These are phyloP conservation scores for Theileria parva DNA, from an alignment of 169 alveolate genomes.

Conservation along the genomic window DNA sequence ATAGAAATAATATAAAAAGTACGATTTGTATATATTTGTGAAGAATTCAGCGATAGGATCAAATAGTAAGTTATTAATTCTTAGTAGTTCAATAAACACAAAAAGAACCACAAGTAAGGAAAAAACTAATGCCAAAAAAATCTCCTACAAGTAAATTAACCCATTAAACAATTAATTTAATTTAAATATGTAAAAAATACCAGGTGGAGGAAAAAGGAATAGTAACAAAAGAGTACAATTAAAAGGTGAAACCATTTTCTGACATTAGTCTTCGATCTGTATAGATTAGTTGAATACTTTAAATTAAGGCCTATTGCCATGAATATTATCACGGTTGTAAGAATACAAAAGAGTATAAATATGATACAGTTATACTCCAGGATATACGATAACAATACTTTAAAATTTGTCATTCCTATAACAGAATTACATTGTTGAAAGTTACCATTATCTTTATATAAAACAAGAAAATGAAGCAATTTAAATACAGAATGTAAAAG, in stretches of 20 bases:
- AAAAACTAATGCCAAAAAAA: slow-evolving; percentile 21
- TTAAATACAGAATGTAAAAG: slow-evolving; percentile 1
- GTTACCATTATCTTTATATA: background rate
- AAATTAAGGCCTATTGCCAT: background rate
- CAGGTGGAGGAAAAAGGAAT: slow-evolving; percentile 33
- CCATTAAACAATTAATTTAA: background rate
- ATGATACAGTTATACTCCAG: background rate
- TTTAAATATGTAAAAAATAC: slow-evolving; percentile 2
- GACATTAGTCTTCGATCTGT: background rate
- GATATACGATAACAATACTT: background rate
- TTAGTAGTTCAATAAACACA: slow-evolving; percentile 20
- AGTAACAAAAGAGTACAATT: slow-evolving; percentile 1
- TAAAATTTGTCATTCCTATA: background rate
- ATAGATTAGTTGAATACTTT: background rate
- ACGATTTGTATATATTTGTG: slow-evolving; percentile 2
- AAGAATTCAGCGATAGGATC: background rate
- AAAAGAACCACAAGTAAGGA: slow-evolving; percentile 12
- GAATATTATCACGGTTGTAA: slow-evolving; percentile 1
- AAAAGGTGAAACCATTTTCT: slow-evolving; percentile 49
- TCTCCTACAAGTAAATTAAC: slow-evolving; percentile 15
- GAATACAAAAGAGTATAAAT: background rate
- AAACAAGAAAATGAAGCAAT: background rate
- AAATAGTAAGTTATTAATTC: slow-evolving; percentile 31
- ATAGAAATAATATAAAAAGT: background rate
- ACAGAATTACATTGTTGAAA: background rate